Evolutionary conservation across 2,329 filamentous ascomycete genomes (phyloP).

Genomic region (Nigrospora osmanthi): DNA sequence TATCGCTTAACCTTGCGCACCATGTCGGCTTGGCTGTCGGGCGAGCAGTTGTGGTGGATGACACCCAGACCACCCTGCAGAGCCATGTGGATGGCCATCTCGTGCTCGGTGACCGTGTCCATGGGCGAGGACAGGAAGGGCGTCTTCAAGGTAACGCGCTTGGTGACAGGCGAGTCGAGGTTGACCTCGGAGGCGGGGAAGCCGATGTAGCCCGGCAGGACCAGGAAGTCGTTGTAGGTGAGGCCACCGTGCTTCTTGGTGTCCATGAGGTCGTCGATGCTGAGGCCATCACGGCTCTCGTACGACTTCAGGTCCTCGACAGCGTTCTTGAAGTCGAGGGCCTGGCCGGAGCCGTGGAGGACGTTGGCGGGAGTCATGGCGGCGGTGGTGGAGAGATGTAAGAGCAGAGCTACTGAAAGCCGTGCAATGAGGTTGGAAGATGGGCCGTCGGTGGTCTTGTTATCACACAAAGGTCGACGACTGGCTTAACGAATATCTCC

Average conservation of each 20-base stretch:
- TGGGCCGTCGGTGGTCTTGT: slow-evolving; percentile 22
- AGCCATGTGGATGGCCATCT: slow-evolving; percentile 98
- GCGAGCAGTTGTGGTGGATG: slow-evolving; percentile 99
- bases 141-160: slow-evolving; percentile 91
- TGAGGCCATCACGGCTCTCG: slow-evolving; percentile 73
- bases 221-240: slow-evolving; percentile 97
- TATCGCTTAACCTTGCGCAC: slow-evolving; percentile 98
- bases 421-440: slow-evolving; percentile 33
- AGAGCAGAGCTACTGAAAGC: slow-evolving; percentile 19
- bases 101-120: slow-evolving; percentile 98
- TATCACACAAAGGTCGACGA: slow-evolving; percentile 19
- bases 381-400: slow-evolving; percentile 20
- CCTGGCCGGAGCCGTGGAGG: slow-evolving; percentile 44
- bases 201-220: slow-evolving; percentile 95
- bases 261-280: slow-evolving; percentile 80
- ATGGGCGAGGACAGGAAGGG: slow-evolving; percentile 97
- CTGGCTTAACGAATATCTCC: slow-evolving; percentile 35
- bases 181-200: slow-evolving; percentile 86
- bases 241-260: slow-evolving; percentile 86
- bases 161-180: slow-evolving; percentile 88
- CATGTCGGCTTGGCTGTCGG: slow-evolving; percentile 96
- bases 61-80: slow-evolving; percentile 84
- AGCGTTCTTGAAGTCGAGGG: slow-evolving; percentile 68
- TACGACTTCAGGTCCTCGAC: slow-evolving; percentile 79
- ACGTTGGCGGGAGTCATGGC: slow-evolving; percentile 70